Evolutionary conservation across 768 basidiomycete species (phyloP).

Genomic region (Rhizopogon vinicolor): DNA sequence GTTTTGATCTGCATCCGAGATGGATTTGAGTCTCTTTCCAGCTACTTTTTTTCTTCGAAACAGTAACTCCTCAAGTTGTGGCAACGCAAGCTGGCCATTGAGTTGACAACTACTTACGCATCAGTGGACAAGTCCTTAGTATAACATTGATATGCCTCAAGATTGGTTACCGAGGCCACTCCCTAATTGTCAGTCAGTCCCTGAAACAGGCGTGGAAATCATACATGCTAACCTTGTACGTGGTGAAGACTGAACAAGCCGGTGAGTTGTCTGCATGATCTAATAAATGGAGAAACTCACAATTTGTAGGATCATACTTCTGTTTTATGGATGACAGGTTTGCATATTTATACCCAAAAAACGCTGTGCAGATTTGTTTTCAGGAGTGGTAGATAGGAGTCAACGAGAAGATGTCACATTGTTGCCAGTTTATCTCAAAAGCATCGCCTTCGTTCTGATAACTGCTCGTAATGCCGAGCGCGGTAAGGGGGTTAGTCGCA

Average conservation of each 20-base stretch:
- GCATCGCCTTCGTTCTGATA: conserved; percentile 19
- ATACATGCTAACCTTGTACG: conserved; percentile 12
- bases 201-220: background rate
- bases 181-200: background rate
- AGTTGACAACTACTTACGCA: background rate
- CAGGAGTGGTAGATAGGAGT: background rate
- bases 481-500: conserved; percentile 9
- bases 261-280: background rate
- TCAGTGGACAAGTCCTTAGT: background rate
- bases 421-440: conserved; percentile 18
- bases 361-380: conserved; percentile 3
- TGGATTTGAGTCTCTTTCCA: background rate
- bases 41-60: background rate
- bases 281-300: conserved; percentile 4
- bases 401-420: background rate
- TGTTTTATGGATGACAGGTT: conserved; percentile 13
- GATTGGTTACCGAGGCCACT: background rate
- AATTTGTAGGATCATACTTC: conserved; percentile 17
- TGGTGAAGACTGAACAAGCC: conserved; percentile 9
- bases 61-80: background rate
- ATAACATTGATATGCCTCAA: background rate
- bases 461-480: conserved; percentile 13
- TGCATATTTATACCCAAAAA: conserved; percentile 17
- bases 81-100: too few species aligned
- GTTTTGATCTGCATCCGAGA: background rate